phyloP scores from a whole-genome alignment of 495 filamentous ascomycete genomes.

The Daldinia grandis region DNA sequence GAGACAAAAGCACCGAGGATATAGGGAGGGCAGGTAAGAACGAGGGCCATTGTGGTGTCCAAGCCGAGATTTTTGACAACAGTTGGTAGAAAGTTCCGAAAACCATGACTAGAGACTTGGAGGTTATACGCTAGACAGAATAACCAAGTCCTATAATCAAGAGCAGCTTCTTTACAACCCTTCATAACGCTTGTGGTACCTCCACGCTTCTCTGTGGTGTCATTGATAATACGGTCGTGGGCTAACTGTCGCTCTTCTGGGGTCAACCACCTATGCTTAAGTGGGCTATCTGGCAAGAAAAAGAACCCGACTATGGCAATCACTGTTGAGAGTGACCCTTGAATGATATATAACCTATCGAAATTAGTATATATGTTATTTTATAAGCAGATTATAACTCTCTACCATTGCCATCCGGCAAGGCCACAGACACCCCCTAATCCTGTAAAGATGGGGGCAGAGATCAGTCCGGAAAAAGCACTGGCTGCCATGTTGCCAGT shows the following conservation, averaged over 20 bases:
- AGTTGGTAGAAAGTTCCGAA: constrained; percentile 60
- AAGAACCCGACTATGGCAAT: constrained; percentile 53
- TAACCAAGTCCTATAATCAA: constrained; percentile 53
- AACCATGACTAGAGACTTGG: constrained; percentile 50
- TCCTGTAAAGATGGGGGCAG: constrained; percentile 50
- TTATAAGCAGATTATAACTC: neutral
- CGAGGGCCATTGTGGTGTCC: constrained; percentile 52
- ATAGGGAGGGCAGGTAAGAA: constrained; percentile 59
- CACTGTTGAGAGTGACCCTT: constrained; percentile 53
- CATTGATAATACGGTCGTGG: constrained; percentile 47
- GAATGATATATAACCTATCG: constrained; percentile 46
- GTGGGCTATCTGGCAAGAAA: constrained; percentile 52
- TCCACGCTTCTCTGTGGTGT: constrained; percentile 42
- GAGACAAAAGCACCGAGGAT: constrained; percentile 50
- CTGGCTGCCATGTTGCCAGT: constrained; percentile 53
- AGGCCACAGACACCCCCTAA: constrained; percentile 42
- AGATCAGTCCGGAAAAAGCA: constrained; percentile 60
- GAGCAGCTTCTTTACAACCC: constrained; percentile 49
- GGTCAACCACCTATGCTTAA: constrained; percentile 48
- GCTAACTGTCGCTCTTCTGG: constrained; percentile 50
- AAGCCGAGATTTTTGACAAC: constrained; percentile 56
- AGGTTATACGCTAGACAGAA: constrained; percentile 46
- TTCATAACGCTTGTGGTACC: constrained; percentile 38
- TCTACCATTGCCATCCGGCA: constrained; percentile 48
- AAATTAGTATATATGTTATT: neutral